Percentiles rank a stretch among this genome's conserved stretches.
Evolutionary conservation across 139 green algal genomes (phyloP).

Genomic region (Chlamydomonas sphaeroides): DNA sequence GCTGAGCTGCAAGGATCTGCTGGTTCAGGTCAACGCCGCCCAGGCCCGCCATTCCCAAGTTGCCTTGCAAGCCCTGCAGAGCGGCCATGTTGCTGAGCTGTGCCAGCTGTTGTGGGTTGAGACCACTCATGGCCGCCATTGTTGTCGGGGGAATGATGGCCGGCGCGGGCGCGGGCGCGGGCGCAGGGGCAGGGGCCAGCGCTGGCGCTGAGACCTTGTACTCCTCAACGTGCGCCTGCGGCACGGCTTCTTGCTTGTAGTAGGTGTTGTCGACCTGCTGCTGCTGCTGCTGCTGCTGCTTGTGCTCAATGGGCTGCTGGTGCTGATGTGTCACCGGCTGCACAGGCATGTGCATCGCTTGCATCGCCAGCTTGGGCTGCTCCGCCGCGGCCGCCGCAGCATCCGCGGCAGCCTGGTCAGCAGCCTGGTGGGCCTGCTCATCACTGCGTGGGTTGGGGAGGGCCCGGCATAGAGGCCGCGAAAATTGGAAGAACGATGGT

Average conservation of each 20-base stretch:
- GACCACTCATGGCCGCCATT: too few relatives aligned
- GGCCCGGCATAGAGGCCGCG: too few relatives aligned
- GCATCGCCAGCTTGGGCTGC: background rate
- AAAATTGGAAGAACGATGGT: too few relatives aligned
- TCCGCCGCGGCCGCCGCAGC: background rate
- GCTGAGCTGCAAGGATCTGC: conserved; percentile 22
- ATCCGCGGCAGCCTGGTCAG: background rate
- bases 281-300: background rate
- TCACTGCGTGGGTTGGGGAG: too few relatives aligned
- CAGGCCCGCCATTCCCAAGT: background rate
- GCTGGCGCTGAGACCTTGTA: background rate
- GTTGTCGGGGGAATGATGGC: too few relatives aligned
- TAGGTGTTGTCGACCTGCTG: background rate
- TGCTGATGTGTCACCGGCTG: background rate
- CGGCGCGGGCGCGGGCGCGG: too few relatives aligned
- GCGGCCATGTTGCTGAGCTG: background rate
- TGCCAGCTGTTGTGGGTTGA: background rate
- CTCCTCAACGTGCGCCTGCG: background rate
- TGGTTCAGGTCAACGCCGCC: conserved; percentile 6
- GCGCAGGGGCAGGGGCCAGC: too few relatives aligned
- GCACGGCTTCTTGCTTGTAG: background rate
- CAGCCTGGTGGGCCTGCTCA: too few relatives aligned
- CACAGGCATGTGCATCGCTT: too few relatives aligned
- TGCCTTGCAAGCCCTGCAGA: background rate
- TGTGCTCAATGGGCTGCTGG: background rate